Base-by-base conservation (phyloP, 495 filamentous ascomycete genomes). In the Xylaria longipes region DNA sequence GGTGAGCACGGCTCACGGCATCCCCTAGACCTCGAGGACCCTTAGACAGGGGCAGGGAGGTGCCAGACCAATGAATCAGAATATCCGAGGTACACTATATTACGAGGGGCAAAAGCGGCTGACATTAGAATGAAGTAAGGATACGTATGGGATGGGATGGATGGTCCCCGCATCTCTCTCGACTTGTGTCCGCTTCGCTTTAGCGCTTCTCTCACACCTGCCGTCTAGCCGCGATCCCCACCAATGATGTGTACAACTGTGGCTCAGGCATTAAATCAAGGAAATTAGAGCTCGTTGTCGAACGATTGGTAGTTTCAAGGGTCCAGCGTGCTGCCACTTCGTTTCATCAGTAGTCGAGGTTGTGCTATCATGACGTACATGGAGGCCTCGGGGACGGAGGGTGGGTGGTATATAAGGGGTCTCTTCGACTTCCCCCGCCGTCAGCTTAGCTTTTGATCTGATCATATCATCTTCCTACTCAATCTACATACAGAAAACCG, bases 291-390 rank as follows among this genome's bases (percentile, higher is more conserved):
- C 57, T 60, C 5, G 31, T 31, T 22, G 37, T 60, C 20, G 11
- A 60, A 12, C n/a, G 17, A 60, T 37, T 31, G 52, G 57, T 60
- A 37, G 31, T 60, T n/a, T 60, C 57, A 60, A 60, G 57, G 57
- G 57, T 37, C 9, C 3, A 60, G 57, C 9, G 11, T 39, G 4
- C 25, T 31, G 29, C 27, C 52, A n/a, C n/a, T 50, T 50, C 50
- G 50, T 54, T 54, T 54, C 46, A n/a, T 50, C 52, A 56, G 52
- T 29, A 56, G 27, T 12, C 5, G 17, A 60, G 57, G 39, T 22
- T 33, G 33, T 35, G 20, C 57, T 17, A 60, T 37, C 31, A 37
- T 60, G 57, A 60, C 57, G 57, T 60, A 60, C 57, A 7, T 60
- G 57, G 31, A 37, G 25, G 52, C 52, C 52, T 56, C 27, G 52